A percentile compares a stretch with the other conserved stretches of the same genome.
Evolutionary conservation across 2,329 filamentous ascomycete genomes (phyloP).

Genomic region (Penicillium sp.): DNA sequence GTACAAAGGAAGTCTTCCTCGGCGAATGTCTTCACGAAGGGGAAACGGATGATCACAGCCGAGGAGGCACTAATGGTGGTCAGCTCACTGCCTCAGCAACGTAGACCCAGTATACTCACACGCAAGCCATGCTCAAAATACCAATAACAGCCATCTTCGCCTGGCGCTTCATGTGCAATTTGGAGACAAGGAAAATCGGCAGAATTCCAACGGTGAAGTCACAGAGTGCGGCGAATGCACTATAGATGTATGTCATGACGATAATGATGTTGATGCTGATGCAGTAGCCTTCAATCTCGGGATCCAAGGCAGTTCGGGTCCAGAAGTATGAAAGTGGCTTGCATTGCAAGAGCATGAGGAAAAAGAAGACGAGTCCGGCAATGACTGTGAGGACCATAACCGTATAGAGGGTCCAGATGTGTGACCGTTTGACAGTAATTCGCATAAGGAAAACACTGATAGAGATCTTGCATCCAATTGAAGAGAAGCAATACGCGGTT

Average conservation of each 20-base stretch:
- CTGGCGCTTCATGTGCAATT: slow-evolving; percentile 56
- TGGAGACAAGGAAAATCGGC: slow-evolving; percentile 56
- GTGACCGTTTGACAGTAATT: slow-evolving; percentile 48
- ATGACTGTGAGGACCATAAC: slow-evolving; percentile 49
- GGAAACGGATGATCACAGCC: slow-evolving; percentile 48
- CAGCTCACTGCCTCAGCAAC: background rate
- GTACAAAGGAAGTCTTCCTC: slow-evolving; percentile 40
- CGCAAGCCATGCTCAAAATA: slow-evolving; percentile 59
- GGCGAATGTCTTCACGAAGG: slow-evolving; percentile 41
- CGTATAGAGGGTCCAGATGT: slow-evolving; percentile 50
- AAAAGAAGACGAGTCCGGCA: slow-evolving; percentile 52
- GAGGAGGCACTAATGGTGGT: slow-evolving; percentile 42
- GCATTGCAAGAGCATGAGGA: slow-evolving; percentile 58
- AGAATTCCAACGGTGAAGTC: slow-evolving; percentile 57
- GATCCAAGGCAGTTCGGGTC: slow-evolving; percentile 33
- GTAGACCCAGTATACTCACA: slow-evolving; percentile 35
- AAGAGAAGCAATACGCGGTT: slow-evolving; percentile 52
- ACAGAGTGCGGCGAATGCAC: slow-evolving; percentile 37
- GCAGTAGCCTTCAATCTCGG: slow-evolving; percentile 42
- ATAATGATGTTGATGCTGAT: slow-evolving; percentile 40
- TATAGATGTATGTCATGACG: slow-evolving; percentile 38
- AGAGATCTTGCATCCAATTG: slow-evolving; percentile 52
- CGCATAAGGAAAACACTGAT: slow-evolving; percentile 56
- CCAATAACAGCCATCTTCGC: slow-evolving; percentile 56
- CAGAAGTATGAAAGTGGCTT: slow-evolving; percentile 54